These are phyloP conservation scores for Saccharomycopsis schoenii DNA, from an alignment of 805 yeast species.

Conservation along the genomic window DNA sequence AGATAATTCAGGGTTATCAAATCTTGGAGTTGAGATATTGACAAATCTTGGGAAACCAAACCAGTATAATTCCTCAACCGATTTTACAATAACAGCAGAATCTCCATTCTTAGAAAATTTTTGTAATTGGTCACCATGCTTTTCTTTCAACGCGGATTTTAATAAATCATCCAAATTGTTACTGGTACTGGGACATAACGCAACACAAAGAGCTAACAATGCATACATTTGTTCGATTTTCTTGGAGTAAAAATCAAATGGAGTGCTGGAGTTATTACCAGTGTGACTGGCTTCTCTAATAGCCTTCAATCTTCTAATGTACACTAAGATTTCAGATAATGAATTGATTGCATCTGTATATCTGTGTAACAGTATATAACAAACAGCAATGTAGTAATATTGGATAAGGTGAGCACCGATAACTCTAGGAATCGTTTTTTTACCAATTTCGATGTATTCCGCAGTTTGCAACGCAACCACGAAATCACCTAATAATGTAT, in stretches of 20 bases:
- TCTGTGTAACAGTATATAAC: conserved; percentile 41
- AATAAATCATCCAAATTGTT: conserved; percentile 34
- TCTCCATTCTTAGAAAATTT: conserved; percentile 35
- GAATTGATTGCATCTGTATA: conserved; percentile 41
- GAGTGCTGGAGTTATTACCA: conserved; percentile 28
- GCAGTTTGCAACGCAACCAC: conserved; percentile 39
- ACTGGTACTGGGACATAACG: conserved; percentile 32
- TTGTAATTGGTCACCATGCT: conserved; percentile 35
- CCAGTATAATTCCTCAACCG: conserved; percentile 36
- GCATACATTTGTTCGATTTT: conserved; percentile 44
- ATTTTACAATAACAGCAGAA: conserved; percentile 23
- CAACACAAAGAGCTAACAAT: conserved; percentile 35
- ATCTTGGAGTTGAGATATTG: conserved; percentile 30
- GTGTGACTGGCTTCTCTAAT: conserved; percentile 19
- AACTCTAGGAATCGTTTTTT: conserved; percentile 35
- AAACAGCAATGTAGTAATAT: conserved; percentile 41
- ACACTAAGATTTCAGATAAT: conserved; percentile 36
- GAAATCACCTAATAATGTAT: conserved; percentile 40
- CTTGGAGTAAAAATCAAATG: conserved; percentile 37
- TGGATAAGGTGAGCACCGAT: conserved; percentile 42
- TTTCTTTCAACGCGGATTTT: conserved; percentile 35
- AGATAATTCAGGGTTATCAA: conserved; percentile 24
- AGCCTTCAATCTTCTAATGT: conserved; percentile 36
- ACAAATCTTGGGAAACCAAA: conserved; percentile 42
- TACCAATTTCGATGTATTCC: conserved; percentile 35